A percentile compares a stretch with the other conserved stretches of the same genome.
Conservation (phyloP, 768 basidiomycete genomes). For the Lactarius sp. region DNA sequence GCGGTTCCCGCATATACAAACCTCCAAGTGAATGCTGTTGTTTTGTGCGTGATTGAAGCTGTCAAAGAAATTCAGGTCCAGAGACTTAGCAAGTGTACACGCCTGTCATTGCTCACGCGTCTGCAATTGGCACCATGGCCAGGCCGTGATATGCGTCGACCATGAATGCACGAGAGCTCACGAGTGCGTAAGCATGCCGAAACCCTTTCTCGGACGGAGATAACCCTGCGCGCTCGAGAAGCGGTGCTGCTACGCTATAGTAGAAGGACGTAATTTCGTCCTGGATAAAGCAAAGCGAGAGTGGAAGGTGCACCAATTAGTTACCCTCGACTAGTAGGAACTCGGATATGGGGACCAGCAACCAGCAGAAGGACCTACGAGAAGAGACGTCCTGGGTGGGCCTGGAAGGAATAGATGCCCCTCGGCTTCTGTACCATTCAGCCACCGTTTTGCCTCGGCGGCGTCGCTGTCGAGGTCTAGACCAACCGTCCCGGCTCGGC, state of each 20-base stretch:
- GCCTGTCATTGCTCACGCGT: conserved; percentile 49
- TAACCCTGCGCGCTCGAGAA: conserved; percentile 26
- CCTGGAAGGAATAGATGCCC: conserved; percentile 14
- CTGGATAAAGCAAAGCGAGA: neutral
- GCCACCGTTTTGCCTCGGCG: conserved; percentile 21
- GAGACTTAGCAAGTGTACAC: neutral
- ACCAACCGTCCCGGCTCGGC: neutral
- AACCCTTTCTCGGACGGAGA: conserved; percentile 40
- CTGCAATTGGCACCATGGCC: conserved; percentile 81
- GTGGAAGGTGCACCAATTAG: neutral
- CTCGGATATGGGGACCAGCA: neutral
- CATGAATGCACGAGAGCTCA: conserved; percentile 79
- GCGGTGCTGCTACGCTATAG: conserved; percentile 19
- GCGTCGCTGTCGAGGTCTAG: conserved; percentile 20
- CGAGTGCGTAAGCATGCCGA: conserved; percentile 54
- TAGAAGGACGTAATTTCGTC: conserved; percentile 18
- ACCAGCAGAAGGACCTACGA: conserved; percentile 14
- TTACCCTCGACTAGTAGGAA: neutral
- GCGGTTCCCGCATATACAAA: conserved; percentile 31
- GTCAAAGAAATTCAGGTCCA: conserved; percentile 8
- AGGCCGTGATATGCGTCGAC: conserved; percentile 78
- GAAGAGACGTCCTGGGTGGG: conserved; percentile 2
- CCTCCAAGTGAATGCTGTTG: conserved; percentile 72
- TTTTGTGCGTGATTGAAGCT: conserved; percentile 73
- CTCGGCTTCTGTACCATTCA: conserved; percentile 21